Evolutionary conservation across 441 rosid species (phyloP).

Genomic region (Isatis lusitanica): DNA sequence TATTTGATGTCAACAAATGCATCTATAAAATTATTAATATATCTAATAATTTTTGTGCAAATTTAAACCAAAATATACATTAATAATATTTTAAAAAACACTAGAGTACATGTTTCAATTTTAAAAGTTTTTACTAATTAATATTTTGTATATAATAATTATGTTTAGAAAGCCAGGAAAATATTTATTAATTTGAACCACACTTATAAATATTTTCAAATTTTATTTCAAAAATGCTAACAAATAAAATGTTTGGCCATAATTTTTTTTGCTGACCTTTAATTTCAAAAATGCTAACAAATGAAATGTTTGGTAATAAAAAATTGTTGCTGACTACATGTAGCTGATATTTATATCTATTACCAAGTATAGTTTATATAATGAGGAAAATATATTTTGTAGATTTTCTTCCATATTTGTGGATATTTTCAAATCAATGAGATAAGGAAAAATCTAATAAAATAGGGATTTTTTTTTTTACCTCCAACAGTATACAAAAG

Average conservation of each 20-base stretch:
- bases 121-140: too few species aligned
- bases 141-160: too few species aligned
- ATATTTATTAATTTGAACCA: too few species aligned
- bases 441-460: background rate
- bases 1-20: too few species aligned
- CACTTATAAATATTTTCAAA: background rate
- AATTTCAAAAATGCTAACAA: background rate
- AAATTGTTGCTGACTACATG: background rate
- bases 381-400: background rate
- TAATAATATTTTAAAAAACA: too few species aligned
- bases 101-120: too few species aligned
- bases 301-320: background rate
- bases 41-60: too few species aligned
- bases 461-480: background rate
- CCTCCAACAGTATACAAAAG: background rate
- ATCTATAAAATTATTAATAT: too few species aligned
- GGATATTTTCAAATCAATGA: background rate
- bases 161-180: too few species aligned
- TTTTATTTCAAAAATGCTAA: background rate
- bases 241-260: background rate
- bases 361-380: background rate
- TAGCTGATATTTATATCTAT: background rate
- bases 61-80: too few species aligned
- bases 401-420: background rate
- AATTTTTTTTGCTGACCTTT: background rate